Base-by-base conservation (phyloP, 2,329 filamentous ascomycete genomes). In the Fusarium abutilonis region DNA sequence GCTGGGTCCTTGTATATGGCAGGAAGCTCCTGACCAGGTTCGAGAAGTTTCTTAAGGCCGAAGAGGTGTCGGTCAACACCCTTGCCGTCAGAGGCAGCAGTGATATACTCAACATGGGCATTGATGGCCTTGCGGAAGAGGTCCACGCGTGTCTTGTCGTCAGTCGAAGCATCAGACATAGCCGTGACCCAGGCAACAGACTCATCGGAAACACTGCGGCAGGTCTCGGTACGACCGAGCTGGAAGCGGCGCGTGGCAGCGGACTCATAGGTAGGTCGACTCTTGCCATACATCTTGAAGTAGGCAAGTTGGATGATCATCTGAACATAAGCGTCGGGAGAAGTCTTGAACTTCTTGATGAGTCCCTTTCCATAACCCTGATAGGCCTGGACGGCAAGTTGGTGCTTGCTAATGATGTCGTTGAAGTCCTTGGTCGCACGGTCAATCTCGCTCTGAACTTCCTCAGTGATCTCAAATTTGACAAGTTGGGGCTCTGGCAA, bases 291-390 rank as follows among this genome's bases (percentile, higher is more conserved):
- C 92, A 99, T 97, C 81, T 98, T 98, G 85, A 89, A 89, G 83
- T 99, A 99, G 35, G 95, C 95, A 49, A 98, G 87, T 78, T 99
- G 95, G 76, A 99, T 99, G 76, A 97, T 82, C 92, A 99, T 95
- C 80, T 99, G 95, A 38, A 98, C 93, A 77, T 96, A 99, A 29
- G 94, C 95, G 72, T 99, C 96, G 28, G 95, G 95, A 23, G 91
- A 96, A 86, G 92, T 97, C 81, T 93, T 96, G 88, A 99, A 98
- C 79, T 97, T 96, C 88, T 99, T 99, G 84, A 99, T 98, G 61
- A 99, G 82, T 23, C 92, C 93, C 82, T 99, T 99, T 76, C 95
- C 95, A 77, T 99, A 99, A 70, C 89, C 94, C 78, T 98, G 93
- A 82, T 96, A 99, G 26, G 93, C 91, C 77, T 98, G 94, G 3